A percentile compares a stretch with the other conserved stretches of the same genome.
Conservation (phyloP, 805 yeast species). For the Ogataea methanolica region DNA sequence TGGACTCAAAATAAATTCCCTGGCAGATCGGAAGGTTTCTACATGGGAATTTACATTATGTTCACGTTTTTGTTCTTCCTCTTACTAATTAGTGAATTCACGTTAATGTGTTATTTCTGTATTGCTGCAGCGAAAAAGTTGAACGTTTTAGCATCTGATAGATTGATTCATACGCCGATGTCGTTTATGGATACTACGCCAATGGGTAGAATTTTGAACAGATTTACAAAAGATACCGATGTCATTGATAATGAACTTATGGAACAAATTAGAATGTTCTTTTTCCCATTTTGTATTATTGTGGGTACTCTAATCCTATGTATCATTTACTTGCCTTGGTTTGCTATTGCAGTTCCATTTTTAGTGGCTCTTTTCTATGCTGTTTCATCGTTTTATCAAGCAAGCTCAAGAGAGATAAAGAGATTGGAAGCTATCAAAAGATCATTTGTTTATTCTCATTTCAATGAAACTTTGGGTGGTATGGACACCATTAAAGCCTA, state of each 20-base stretch:
- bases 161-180: constrained; percentile 76
- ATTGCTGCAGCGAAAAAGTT: constrained; percentile 51
- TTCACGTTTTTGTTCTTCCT: constrained; percentile 47
- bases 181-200: constrained; percentile 81
- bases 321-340: constrained; percentile 49
- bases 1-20: constrained; percentile 61
- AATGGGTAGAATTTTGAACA: constrained; percentile 76
- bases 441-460: constrained; percentile 65
- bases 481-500: constrained; percentile 61
- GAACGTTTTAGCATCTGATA: constrained; percentile 56
- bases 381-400: constrained; percentile 57
- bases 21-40: constrained; percentile 42
- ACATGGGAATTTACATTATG: constrained; percentile 71
- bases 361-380: constrained; percentile 40
- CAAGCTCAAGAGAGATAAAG: constrained; percentile 70
- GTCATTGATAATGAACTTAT: constrained; percentile 75
- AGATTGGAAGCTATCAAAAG: constrained; percentile 70
- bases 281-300: constrained; percentile 42
- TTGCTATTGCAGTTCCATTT: constrained; percentile 62
- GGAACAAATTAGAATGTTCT: constrained; percentile 61
- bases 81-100: constrained; percentile 40
- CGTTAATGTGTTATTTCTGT: constrained; percentile 44
- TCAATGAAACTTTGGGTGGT: constrained; percentile 67
- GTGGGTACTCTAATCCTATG: constrained; percentile 34
- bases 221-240: constrained; percentile 87